Evolutionary conservation across 768 basidiomycete genomes (phyloP).

Genomic region (Nevesoporus exiguus): DNA sequence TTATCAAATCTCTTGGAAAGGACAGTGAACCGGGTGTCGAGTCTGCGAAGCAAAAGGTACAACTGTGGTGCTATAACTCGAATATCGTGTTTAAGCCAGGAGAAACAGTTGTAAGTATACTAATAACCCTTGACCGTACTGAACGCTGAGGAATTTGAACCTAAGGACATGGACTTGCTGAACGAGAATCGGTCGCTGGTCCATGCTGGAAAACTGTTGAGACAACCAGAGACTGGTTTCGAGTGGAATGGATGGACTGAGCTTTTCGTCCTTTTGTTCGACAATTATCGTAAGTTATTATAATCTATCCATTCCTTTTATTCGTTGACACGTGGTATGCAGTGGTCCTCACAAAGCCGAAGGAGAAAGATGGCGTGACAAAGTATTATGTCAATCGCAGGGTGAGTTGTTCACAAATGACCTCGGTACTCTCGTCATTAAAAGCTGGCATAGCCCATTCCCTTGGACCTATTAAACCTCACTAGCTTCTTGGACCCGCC

Average conservation of each 20-base stretch:
- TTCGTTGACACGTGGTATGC: slow-evolving; percentile 13
- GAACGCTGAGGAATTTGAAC: slow-evolving; percentile 1
- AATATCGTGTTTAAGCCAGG: slow-evolving; percentile 78
- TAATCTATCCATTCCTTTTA: neutral
- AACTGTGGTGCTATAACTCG: slow-evolving; percentile 82
- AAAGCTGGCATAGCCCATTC: slow-evolving; percentile 65
- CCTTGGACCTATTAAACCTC: slow-evolving; percentile 83
- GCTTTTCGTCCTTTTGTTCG: slow-evolving; percentile 86
- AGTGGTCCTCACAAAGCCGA: slow-evolving; percentile 90
- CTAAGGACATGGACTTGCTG: slow-evolving; percentile 85
- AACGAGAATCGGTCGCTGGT: slow-evolving; percentile 81
- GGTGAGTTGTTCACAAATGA: slow-evolving; percentile 40
- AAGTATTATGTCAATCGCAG: slow-evolving; percentile 80
- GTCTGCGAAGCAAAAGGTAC: slow-evolving; percentile 84
- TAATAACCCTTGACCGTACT: neutral
- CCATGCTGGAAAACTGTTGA: slow-evolving; percentile 75
- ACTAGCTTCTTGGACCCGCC: slow-evolving; percentile 80
- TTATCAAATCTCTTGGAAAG: slow-evolving; percentile 83
- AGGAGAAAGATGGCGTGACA: slow-evolving; percentile 69
- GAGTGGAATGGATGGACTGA: slow-evolving; percentile 91
- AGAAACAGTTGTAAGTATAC: slow-evolving; percentile 53
- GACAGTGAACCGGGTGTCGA: slow-evolving; percentile 85
- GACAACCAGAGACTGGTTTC: slow-evolving; percentile 86
- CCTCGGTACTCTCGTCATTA: neutral
- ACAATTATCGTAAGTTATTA: slow-evolving; percentile 79